A percentile compares a stretch with the other conserved stretches of the same genome.
Conservation (phyloP, 441 rosid species). For the Euphorbia corollata region DNA sequence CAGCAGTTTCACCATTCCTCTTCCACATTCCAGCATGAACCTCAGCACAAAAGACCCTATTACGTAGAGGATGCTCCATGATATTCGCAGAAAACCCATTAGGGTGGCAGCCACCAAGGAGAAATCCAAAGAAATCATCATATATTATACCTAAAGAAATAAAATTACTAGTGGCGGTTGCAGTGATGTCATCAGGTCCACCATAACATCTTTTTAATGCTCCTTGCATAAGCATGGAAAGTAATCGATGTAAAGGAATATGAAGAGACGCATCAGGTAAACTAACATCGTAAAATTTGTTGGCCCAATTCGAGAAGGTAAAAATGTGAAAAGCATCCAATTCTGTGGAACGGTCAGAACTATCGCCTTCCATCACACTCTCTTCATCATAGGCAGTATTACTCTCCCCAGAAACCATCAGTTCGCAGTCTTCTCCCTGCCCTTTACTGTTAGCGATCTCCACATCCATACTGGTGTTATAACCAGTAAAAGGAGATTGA, state of each 20-base stretch:
- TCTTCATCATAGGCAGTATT: slow-evolving; percentile 33
- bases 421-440: slow-evolving; percentile 29
- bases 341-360: slow-evolving; percentile 19
- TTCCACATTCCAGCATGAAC: slow-evolving; percentile 97
- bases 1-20: slow-evolving; percentile 81
- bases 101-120: slow-evolving; percentile 62
- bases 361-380: slow-evolving; percentile 34
- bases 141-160: slow-evolving; percentile 25
- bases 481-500: slow-evolving; percentile 30
- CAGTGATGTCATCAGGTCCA: slow-evolving; percentile 38
- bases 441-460: slow-evolving; percentile 34
- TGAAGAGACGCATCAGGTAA: slow-evolving; percentile 74
- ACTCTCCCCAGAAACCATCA: slow-evolving; percentile 25
- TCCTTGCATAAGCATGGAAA: slow-evolving; percentile 71
- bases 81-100: slow-evolving; percentile 72
- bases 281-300: slow-evolving; percentile 69
- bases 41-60: slow-evolving; percentile 89
- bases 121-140: slow-evolving; percentile 56
- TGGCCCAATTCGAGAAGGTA: slow-evolving; percentile 66
- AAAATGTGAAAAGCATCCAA: slow-evolving; percentile 35
- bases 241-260: slow-evolving; percentile 76
- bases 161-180: slow-evolving; percentile 23
- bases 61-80: slow-evolving; percentile 91
- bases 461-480: slow-evolving; percentile 28
- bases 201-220: slow-evolving; percentile 59